Conservation (phyloP, 352 stramenopile species). For the Aphanomyces euteiches region DNA sequence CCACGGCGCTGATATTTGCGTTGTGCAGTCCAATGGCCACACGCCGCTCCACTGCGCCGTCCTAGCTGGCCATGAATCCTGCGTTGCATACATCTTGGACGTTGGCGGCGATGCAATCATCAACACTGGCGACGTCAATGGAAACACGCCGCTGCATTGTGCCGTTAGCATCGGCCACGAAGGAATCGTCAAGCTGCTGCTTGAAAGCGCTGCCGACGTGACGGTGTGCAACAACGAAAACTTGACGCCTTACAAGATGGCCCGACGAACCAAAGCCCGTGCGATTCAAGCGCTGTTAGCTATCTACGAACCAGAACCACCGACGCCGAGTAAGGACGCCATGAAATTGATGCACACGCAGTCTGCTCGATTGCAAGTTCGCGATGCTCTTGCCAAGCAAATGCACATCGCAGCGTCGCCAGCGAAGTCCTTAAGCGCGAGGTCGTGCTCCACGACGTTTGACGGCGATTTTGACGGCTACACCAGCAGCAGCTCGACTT, state of each 20-base stretch:
- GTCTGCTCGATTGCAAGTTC: conserved; percentile 22
- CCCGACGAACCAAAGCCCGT: conserved; percentile 36
- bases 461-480: conserved; percentile 29
- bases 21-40: conserved; percentile 73
- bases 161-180: conserved; percentile 57
- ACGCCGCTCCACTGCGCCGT: conserved; percentile 77
- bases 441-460: conserved; percentile 6
- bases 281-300: conserved; percentile 29
- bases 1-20: conserved; percentile 76
- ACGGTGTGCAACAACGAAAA: conserved; percentile 53
- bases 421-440: conserved; percentile 19
- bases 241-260: conserved; percentile 65
- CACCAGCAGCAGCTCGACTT: conserved; percentile 28
- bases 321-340: conserved; percentile 4
- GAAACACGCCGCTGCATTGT: conserved; percentile 76
- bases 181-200: conserved; percentile 58
- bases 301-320: conserved; percentile 28
- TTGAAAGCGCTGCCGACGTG: conserved; percentile 74
- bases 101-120: conserved; percentile 75
- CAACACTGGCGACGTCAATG: conserved; percentile 69
- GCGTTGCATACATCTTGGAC: conserved; percentile 78
- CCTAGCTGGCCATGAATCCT: conserved; percentile 55
- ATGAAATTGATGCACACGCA: background rate
- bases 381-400: conserved; percentile 25
- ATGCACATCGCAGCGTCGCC: conserved; percentile 3